These are phyloP conservation scores for Dillenia turbinata DNA, from an alignment of 164 flowering plant species.

Conservation along the genomic window DNA sequence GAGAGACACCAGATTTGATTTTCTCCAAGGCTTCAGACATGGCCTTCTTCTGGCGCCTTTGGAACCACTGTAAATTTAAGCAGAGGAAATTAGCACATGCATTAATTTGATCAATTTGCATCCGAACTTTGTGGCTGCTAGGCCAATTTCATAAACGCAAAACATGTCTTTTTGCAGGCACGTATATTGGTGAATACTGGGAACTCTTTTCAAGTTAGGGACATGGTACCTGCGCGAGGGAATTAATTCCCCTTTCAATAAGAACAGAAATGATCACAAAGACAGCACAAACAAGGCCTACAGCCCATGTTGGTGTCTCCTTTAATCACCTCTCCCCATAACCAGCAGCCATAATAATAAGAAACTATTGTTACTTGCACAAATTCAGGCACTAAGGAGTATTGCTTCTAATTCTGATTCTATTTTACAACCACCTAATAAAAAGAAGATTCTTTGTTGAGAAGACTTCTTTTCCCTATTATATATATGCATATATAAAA, in stretches of 20 bases:
- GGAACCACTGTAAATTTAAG: slow-evolving; percentile 40
- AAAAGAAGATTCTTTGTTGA: too few relatives aligned
- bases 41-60: slow-evolving; percentile 58
- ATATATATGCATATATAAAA: too few relatives aligned
- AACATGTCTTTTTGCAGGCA: too few relatives aligned
- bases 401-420: too few relatives aligned
- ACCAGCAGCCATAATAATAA: slow-evolving; percentile 25
- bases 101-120: neutral
- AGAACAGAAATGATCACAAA: slow-evolving; percentile 48
- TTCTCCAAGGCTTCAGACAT: slow-evolving; percentile 66
- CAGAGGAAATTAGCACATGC: neutral
- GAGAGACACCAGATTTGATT: slow-evolving; percentile 43
- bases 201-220: too few relatives aligned
- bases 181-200: too few relatives aligned
- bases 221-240: slow-evolving; percentile 41
- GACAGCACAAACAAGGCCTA: slow-evolving; percentile 53
- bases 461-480: too few relatives aligned
- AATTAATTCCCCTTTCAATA: slow-evolving; percentile 51
- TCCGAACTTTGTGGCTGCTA: neutral
- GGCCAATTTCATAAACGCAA: neutral
- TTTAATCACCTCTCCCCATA: slow-evolving; percentile 34
- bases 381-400: too few relatives aligned
- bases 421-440: too few relatives aligned
- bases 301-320: slow-evolving; percentile 77
- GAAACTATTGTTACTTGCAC: too few relatives aligned